A percentile compares a stretch with the other conserved stretches of the same genome.
Evolutionary conservation across 257 asterid genomes (phyloP).

Genomic region (Hygrophila difformis): DNA sequence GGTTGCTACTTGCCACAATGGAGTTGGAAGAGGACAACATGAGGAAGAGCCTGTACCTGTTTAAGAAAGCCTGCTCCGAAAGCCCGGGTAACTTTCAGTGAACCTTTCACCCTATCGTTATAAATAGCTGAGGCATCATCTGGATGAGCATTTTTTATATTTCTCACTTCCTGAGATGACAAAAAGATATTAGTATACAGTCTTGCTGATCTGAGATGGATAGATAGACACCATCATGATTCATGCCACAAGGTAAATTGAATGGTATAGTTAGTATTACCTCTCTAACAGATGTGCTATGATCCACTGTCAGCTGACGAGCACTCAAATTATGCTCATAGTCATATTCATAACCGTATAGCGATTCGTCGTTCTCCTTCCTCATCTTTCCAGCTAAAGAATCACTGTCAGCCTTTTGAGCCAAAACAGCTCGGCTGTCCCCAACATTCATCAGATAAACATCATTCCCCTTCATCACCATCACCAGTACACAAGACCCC

Average conservation of each 20-base stretch:
- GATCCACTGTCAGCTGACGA: constrained; percentile 85
- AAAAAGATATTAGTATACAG: background rate
- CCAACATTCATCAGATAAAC: constrained; percentile 92
- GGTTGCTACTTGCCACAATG: too few species aligned
- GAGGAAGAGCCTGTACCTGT: constrained; percentile 36
- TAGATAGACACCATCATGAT: too few species aligned
- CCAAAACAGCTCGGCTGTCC: constrained; percentile 84
- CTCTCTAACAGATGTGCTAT: constrained; percentile 73
- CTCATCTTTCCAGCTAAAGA: constrained; percentile 19
- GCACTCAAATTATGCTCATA: constrained; percentile 42
- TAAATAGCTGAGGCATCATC: constrained; percentile 65
- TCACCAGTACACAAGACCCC: constrained; percentile 94
- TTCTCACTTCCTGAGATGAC: constrained; percentile 55
- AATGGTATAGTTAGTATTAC: constrained; percentile 17
- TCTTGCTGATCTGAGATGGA: too few species aligned
- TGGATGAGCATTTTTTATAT: constrained; percentile 58
- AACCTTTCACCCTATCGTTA: constrained; percentile 85
- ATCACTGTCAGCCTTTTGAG: constrained; percentile 38
- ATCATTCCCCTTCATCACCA: constrained; percentile 91
- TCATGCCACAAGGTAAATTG: background rate
- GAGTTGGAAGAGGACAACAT: background rate
- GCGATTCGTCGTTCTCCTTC: constrained; percentile 43
- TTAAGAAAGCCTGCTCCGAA: constrained; percentile 96
- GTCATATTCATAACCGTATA: constrained; percentile 59
- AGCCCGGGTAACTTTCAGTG: constrained; percentile 89